Conservation (phyloP, 768 basidiomycete genomes). For the Pulveroboletus sp. region DNA sequence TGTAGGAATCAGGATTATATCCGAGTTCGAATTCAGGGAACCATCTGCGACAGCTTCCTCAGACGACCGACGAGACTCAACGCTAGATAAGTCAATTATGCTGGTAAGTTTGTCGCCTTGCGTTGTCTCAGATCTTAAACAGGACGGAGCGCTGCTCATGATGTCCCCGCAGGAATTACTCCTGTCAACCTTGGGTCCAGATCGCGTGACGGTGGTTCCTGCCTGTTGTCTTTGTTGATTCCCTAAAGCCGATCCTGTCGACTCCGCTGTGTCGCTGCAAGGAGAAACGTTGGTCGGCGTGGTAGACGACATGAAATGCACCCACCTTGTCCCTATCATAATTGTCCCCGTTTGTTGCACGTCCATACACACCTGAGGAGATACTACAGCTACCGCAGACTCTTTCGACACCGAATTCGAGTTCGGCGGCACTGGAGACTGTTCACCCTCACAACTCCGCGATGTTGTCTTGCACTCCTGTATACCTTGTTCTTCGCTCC, state of each 20-base stretch:
- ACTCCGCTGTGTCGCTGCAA: neutral
- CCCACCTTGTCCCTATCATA: neutral
- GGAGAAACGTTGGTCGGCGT: neutral
- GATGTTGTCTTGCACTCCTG: neutral
- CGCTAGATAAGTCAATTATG: neutral
- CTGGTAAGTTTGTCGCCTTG: too few species aligned
- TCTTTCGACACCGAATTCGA: neutral
- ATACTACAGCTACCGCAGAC: neutral
- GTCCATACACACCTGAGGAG: slow-evolving; percentile 1
- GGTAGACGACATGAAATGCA: neutral
- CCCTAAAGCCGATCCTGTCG: neutral
- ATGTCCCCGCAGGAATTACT: neutral
- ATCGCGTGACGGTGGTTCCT: neutral
- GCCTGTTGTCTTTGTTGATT: neutral
- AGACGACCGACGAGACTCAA: neutral
- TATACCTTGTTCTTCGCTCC: neutral
- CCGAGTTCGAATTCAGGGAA: neutral
- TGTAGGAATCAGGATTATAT: neutral
- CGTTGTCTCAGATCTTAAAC: neutral
- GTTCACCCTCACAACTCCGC: neutral
- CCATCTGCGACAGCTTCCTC: neutral
- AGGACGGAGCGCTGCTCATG: neutral
- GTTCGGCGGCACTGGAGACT: neutral
- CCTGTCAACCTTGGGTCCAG: neutral
- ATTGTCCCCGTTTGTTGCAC: neutral